These are phyloP conservation scores for Eudorina sp. DNA, from an alignment of 139 green algal species.

Conservation along the genomic window DNA sequence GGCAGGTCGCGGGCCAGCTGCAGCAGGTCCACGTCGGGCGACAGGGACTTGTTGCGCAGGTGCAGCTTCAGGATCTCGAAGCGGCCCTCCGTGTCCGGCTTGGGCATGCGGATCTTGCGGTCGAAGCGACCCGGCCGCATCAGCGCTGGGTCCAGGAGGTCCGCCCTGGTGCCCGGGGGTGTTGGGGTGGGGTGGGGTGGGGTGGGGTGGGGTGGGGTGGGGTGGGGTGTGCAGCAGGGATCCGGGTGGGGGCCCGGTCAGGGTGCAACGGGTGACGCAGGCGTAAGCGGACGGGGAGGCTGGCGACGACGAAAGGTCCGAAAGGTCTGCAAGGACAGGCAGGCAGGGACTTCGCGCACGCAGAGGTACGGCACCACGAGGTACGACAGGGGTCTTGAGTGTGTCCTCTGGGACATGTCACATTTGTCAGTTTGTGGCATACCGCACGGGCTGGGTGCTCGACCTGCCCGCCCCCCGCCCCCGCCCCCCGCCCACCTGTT, in stretches of 20 bases:
- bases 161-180: slow-evolving; percentile 81
- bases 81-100: slow-evolving; percentile 81
- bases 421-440: no score
- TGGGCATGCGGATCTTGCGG: slow-evolving; percentile 86
- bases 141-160: slow-evolving; percentile 92
- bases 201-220: background rate
- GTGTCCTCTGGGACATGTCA: no score
- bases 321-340: no score
- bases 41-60: slow-evolving; percentile 66
- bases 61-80: slow-evolving; percentile 86
- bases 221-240: slow-evolving; percentile 58
- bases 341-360: no score
- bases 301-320: no score
- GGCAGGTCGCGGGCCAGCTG: slow-evolving; percentile 93
- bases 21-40: slow-evolving; percentile 86
- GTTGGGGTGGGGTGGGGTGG: background rate
- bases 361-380: no score
- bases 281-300: no score
- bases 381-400: no score
- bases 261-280: no score
- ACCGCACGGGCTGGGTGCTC: no score
- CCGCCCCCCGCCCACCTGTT: slow-evolving; percentile 67
- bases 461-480: background rate
- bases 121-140: slow-evolving; percentile 96
- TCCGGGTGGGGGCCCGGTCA: no score